phyloP scores from a whole-genome alignment of 805 yeast genomes.

The Saturnispora sekii region DNA sequence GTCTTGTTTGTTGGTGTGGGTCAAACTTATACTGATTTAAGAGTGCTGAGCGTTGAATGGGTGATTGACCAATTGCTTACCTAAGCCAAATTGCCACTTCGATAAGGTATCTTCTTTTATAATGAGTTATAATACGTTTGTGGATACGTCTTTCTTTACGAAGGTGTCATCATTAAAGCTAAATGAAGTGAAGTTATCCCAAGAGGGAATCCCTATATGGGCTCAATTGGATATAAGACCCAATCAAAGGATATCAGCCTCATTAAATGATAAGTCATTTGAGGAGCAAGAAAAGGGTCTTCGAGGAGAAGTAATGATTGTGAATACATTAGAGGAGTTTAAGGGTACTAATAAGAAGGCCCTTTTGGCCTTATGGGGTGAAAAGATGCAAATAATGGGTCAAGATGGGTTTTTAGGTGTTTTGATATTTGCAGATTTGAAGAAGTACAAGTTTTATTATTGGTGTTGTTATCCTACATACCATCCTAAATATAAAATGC shows the following conservation, averaged over 20 bases:
- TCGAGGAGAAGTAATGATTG: conserved; percentile 39
- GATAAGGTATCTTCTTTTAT: background rate
- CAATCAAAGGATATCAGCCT: conserved; percentile 2
- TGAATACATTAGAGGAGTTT: conserved; percentile 83
- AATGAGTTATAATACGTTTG: conserved; percentile 30
- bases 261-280: conserved; percentile 1
- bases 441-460: conserved; percentile 77
- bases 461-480: conserved; percentile 80
- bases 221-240: conserved; percentile 20
- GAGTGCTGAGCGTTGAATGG: conserved; percentile 84
- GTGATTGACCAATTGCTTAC: conserved; percentile 42
- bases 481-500: conserved; percentile 38
- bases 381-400: conserved; percentile 20
- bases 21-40: conserved; percentile 89
- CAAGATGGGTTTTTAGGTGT: conserved; percentile 34
- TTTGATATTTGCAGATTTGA: conserved; percentile 77
- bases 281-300: conserved; percentile 8
- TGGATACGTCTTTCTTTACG: conserved; percentile 82
- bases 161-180: conserved; percentile 64
- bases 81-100: background rate
- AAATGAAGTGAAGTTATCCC: conserved; percentile 52
- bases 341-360: conserved; percentile 54
- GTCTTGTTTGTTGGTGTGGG: conserved; percentile 94
- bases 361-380: conserved; percentile 39
- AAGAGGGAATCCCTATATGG: conserved; percentile 23